phyloP scores from a whole-genome alignment of 495 filamentous ascomycete genomes.

The Penicillium maclennaniae region DNA sequence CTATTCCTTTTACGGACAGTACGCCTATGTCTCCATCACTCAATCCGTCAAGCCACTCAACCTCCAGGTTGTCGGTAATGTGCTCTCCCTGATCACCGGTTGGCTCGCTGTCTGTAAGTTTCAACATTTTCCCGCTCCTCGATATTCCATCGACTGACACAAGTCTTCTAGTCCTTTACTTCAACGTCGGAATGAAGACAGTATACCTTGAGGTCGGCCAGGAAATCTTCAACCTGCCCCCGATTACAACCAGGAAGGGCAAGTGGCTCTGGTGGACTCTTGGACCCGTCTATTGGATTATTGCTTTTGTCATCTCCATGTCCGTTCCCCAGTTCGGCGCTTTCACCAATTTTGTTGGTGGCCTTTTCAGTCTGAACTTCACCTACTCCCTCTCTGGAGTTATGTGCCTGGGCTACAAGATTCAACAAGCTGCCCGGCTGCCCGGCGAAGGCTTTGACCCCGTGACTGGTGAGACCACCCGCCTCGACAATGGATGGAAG shows the following conservation, averaged over 20 bases:
- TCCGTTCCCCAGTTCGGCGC: conserved; percentile 44
- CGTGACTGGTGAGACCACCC: conserved; percentile 29
- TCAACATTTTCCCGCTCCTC: background rate
- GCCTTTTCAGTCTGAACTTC: conserved; percentile 39
- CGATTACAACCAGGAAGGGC: conserved; percentile 42
- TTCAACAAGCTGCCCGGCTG: conserved; percentile 37
- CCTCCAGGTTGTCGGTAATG: conserved; percentile 54
- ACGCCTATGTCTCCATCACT: conserved; percentile 40
- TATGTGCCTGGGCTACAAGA: conserved; percentile 37
- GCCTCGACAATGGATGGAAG: conserved; percentile 33
- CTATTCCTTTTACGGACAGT: conserved; percentile 57
- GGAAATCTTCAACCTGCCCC: conserved; percentile 46
- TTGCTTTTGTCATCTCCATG: conserved; percentile 45
- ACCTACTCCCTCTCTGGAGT: conserved; percentile 46
- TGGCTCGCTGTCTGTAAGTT: conserved; percentile 44
- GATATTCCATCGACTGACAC: background rate
- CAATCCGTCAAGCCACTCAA: conserved; percentile 37
- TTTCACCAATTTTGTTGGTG: conserved; percentile 32
- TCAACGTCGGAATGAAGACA: conserved; percentile 62
- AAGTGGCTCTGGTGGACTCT: conserved; percentile 48
- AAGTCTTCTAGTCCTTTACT: conserved; percentile 22
- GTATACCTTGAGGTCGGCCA: conserved; percentile 55
- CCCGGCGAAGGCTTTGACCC: conserved; percentile 47
- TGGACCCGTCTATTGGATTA: conserved; percentile 53
- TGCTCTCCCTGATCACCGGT: conserved; percentile 47